Conservation (phyloP, 2,329 filamentous ascomycete genomes). For the Magnaporthiopsis poae region DNA sequence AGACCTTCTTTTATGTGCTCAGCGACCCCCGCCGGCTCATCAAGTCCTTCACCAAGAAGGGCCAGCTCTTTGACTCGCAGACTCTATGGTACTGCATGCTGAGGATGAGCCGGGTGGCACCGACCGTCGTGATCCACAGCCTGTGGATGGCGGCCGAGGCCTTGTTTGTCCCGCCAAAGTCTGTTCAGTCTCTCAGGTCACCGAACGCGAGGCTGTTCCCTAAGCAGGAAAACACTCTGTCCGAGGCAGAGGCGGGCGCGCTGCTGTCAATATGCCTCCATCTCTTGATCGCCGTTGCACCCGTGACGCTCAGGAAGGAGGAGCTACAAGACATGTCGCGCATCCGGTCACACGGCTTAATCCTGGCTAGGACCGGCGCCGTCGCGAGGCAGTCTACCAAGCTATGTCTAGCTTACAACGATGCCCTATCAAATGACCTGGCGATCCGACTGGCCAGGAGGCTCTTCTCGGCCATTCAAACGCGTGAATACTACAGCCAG, state of each 20-base stretch:
- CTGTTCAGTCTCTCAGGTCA: constrained; percentile 30
- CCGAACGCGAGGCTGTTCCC: constrained; percentile 28
- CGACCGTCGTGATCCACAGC: constrained; percentile 52
- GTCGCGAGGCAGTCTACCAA: constrained; percentile 36
- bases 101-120: constrained; percentile 46
- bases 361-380: constrained; percentile 35
- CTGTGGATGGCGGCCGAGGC: constrained; percentile 52
- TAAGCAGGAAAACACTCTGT: constrained; percentile 26
- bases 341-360: constrained; percentile 44
- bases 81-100: constrained; percentile 55
- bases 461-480: constrained; percentile 47
- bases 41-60: constrained; percentile 45
- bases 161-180: constrained; percentile 46
- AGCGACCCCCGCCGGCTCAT: constrained; percentile 46
- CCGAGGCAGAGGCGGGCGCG: constrained; percentile 40
- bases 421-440: constrained; percentile 52
- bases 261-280: constrained; percentile 53
- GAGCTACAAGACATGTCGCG: constrained; percentile 51
- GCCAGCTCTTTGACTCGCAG: constrained; percentile 48
- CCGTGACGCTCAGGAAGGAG: constrained; percentile 36
- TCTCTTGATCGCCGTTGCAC: constrained; percentile 49
- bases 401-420: constrained; percentile 51
- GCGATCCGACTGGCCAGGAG: constrained; percentile 49
- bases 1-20: constrained; percentile 54
- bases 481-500: constrained; percentile 40